Conservation (phyloP, 2,329 filamentous ascomycete species). For the Aspergillus flavus region DNA sequence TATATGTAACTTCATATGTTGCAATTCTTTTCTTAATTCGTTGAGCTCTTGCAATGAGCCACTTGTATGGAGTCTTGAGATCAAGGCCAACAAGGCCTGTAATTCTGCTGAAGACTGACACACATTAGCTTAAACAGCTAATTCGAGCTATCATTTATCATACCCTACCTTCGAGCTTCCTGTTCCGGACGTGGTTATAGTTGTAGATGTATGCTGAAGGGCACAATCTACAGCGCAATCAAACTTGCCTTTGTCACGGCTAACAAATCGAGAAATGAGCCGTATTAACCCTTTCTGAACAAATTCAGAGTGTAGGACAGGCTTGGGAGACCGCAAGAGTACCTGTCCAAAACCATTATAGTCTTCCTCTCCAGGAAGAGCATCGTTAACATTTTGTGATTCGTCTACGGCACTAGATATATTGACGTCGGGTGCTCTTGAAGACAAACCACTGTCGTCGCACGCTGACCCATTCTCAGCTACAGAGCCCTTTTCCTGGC, state of each 20-base stretch:
- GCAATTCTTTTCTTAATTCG: background rate
- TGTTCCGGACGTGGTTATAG: background rate
- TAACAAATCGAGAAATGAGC: background rate
- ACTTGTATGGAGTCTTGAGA: background rate
- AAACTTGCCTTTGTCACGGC: background rate
- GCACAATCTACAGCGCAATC: conserved; percentile 3
- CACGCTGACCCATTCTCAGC: background rate
- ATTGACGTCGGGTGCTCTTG: background rate
- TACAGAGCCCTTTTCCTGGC: background rate
- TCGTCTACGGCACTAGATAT: background rate
- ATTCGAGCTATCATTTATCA: background rate
- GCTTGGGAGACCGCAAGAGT: background rate
- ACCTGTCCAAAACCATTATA: background rate
- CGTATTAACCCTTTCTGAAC: background rate
- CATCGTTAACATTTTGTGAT: background rate
- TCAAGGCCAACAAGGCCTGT: background rate
- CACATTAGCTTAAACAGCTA: background rate
- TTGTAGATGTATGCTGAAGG: background rate
- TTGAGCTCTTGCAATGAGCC: background rate
- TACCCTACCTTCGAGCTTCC: conserved; percentile 2
- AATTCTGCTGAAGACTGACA: background rate
- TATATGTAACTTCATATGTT: background rate
- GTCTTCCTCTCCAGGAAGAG: background rate
- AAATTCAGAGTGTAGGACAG: background rate
- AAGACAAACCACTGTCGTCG: background rate